Percentiles rank a stretch among this genome's conserved stretches.
Evolutionary conservation across 1,284 basidiomycete species (phyloP).

Genomic region (Afroboletus lepidellus): DNA sequence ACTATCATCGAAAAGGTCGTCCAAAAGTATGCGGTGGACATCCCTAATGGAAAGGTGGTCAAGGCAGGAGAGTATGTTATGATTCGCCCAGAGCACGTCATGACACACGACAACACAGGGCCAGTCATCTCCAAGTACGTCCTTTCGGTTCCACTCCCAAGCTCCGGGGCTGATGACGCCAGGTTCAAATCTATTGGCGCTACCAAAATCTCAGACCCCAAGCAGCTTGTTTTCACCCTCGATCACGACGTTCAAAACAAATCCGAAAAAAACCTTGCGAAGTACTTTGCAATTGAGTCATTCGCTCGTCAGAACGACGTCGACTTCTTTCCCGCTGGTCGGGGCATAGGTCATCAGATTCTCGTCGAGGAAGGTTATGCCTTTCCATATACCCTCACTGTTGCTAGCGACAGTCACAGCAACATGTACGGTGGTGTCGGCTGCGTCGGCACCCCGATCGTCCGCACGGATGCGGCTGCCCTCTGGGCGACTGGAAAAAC

Average conservation of each 20-base stretch:
- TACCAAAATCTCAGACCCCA: slow-evolving; percentile 78
- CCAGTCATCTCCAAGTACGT: slow-evolving; percentile 94
- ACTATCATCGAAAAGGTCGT: slow-evolving; percentile 98
- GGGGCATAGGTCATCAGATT: slow-evolving; percentile 97
- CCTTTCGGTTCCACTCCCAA: background rate
- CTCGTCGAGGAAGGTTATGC: slow-evolving; percentile 96
- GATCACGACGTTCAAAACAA: slow-evolving; percentile 99
- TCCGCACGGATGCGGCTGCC: slow-evolving; percentile 89
- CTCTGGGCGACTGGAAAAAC: slow-evolving; percentile 99
- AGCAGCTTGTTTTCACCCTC: slow-evolving; percentile 92
- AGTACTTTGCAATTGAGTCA: slow-evolving; percentile 90
- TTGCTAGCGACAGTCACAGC: slow-evolving; percentile 95
- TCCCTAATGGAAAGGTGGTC: slow-evolving; percentile 74
- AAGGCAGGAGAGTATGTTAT: slow-evolving; percentile 98
- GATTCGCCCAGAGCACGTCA: slow-evolving; percentile 96
- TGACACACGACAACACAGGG: slow-evolving; percentile 98
- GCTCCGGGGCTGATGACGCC: slow-evolving; percentile 5
- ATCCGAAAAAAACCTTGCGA: slow-evolving; percentile 88
- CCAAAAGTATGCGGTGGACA: slow-evolving; percentile 92
- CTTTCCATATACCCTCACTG: slow-evolving; percentile 89
- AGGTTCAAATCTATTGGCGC: slow-evolving; percentile 97
- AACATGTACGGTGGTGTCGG: slow-evolving; percentile 99
- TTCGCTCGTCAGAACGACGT: slow-evolving; percentile 87
- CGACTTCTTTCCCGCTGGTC: slow-evolving; percentile 96
- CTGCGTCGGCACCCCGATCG: slow-evolving; percentile 96